These are phyloP conservation scores for Dryadomyces quercivorus DNA, from an alignment of 2,329 filamentous ascomycete genomes.

Conservation along the genomic window DNA sequence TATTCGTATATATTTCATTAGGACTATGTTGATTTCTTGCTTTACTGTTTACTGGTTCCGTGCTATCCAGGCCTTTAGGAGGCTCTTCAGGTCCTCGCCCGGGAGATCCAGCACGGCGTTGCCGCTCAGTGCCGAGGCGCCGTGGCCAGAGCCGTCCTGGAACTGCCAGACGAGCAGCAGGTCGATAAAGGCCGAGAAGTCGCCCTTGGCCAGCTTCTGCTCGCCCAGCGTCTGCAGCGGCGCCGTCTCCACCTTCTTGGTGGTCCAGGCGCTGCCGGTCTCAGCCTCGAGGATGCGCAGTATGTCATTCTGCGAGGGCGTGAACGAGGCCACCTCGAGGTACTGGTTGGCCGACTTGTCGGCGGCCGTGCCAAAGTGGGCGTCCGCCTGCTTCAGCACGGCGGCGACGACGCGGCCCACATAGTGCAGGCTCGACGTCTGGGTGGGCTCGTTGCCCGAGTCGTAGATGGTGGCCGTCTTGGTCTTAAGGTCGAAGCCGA, in stretches of 20 bases:
- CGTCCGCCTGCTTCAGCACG: constrained; percentile 14
- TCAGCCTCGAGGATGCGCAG: constrained; percentile 38
- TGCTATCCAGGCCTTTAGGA: constrained; percentile 9
- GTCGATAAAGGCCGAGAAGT: constrained; percentile 20
- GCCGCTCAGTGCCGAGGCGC: constrained; percentile 10
- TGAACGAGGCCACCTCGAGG: constrained; percentile 42
- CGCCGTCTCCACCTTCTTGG: constrained; percentile 23
- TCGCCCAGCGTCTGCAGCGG: constrained; percentile 25
- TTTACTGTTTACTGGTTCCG: background rate
- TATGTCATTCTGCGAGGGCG: constrained; percentile 45
- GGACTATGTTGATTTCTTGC: background rate
- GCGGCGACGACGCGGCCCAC: constrained; percentile 17
- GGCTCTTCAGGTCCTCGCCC: constrained; percentile 10
- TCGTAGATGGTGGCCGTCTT: constrained; percentile 27
- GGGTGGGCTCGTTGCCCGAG: constrained; percentile 16
- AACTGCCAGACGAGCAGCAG: constrained; percentile 20
- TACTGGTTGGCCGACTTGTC: constrained; percentile 31
- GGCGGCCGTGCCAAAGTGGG: constrained; percentile 9
- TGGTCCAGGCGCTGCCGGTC: constrained; percentile 33
- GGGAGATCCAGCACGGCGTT: constrained; percentile 16
- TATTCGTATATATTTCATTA: background rate
- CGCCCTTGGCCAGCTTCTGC: constrained; percentile 28
- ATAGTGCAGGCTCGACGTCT: constrained; percentile 15
- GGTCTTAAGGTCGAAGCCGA: constrained; percentile 32
- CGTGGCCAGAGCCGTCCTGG: constrained; percentile 22